phyloP scores from a whole-genome alignment of 2,329 filamentous ascomycete species.

The Fusarium buharicum region DNA sequence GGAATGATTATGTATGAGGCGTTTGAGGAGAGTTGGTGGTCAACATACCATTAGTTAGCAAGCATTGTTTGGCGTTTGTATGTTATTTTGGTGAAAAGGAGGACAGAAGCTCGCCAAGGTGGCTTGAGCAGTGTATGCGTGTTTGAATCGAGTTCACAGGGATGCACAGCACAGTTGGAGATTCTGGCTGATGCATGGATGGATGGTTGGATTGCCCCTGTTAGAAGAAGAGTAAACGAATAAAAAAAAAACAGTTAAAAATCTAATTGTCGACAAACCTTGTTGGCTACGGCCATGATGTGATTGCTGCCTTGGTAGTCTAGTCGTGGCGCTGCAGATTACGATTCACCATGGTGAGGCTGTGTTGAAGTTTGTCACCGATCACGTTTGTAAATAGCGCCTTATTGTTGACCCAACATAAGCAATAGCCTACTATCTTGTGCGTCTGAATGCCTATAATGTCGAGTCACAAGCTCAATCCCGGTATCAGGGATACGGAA shows the following conservation, averaged over 20 bases:
- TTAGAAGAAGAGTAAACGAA: not conserved
- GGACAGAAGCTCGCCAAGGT: constrained; percentile 15
- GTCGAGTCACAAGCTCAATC: not conserved
- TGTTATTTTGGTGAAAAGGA: constrained; percentile 21
- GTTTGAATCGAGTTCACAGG: constrained; percentile 8
- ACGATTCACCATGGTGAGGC: not conserved
- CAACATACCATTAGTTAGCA: constrained; percentile 43
- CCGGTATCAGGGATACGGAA: not conserved
- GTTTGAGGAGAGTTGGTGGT: constrained; percentile 31
- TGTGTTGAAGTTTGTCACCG: not conserved
- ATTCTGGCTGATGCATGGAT: constrained; percentile 1
- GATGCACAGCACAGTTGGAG: not conserved
- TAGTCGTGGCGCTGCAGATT: not conserved
- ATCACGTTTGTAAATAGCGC: not conserved
- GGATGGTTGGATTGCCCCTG: not conserved
- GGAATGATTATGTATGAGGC: constrained; percentile 30
- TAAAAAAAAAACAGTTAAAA: not conserved
- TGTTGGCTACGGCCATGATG: not conserved
- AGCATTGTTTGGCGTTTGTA: constrained; percentile 33
- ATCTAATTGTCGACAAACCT: constrained; percentile 4
- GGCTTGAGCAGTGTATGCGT: constrained; percentile 23
- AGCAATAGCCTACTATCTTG: not conserved
- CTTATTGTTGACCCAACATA: not conserved
- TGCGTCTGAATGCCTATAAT: not conserved
- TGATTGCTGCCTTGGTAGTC: not conserved